A percentile compares a stretch with the other conserved stretches of the same genome.
Evolutionary conservation across 805 yeast genomes (phyloP).

Genomic region (Saturnispora gosingensis): DNA sequence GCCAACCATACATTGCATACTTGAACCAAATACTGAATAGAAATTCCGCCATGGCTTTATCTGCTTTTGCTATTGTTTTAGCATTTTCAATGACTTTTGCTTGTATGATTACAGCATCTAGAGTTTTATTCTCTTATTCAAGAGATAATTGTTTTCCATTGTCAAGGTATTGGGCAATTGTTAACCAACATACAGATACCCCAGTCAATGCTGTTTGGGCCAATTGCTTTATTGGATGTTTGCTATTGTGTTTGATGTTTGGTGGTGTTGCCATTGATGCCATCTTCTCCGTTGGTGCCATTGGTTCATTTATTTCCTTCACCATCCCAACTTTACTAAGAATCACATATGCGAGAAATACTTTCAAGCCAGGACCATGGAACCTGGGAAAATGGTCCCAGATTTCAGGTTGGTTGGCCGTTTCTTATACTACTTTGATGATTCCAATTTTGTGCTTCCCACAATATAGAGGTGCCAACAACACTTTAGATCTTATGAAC

Average conservation of each 20-base stretch:
- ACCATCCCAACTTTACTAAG: conserved; percentile 53
- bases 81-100: conserved; percentile 45
- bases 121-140: conserved; percentile 59
- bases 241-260: conserved; percentile 49
- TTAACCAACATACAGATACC: conserved; percentile 44
- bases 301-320: conserved; percentile 58
- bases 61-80: conserved; percentile 35
- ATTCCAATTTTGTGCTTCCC: conserved; percentile 56
- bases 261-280: conserved; percentile 62
- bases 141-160: conserved; percentile 61
- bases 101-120: conserved; percentile 57
- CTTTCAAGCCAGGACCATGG: conserved; percentile 61
- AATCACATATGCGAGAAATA: conserved; percentile 43
- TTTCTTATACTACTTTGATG: conserved; percentile 44
- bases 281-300: conserved; percentile 65
- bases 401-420: conserved; percentile 41
- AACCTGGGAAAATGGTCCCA: conserved; percentile 44
- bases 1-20: conserved; percentile 54
- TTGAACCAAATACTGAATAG: conserved; percentile 39
- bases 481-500: conserved; percentile 39
- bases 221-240: conserved; percentile 45
- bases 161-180: conserved; percentile 39
- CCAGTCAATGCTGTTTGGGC: conserved; percentile 60
- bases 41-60: conserved; percentile 33
- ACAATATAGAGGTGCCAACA: conserved; percentile 31